Evolutionary conservation across 768 basidiomycete genomes (phyloP), one percentile per base, ranked within the genome.

Genomic region (Suillus brevipes): DNA sequence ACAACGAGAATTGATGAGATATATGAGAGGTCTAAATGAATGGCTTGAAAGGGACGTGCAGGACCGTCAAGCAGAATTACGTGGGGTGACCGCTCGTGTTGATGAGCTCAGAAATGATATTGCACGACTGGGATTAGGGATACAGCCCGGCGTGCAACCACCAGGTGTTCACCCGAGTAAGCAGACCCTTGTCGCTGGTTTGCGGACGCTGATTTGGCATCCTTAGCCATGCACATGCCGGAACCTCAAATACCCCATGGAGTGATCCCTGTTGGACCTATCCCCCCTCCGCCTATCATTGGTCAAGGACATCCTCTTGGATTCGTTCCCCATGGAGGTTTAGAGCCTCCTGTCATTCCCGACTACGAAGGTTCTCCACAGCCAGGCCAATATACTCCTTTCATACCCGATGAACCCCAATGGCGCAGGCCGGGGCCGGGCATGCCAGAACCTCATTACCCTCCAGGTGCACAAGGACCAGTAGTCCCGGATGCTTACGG

Each of bases 11-110:
- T 78, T 92, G 60, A 91, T 91, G 85, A 80, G 89, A 61, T 94
- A 95, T 68, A 88, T 95, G 85, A 72, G 84, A 57, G 84, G 82
- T 2, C 78, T 94, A 38, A 95, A 94, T 67, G 83, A 85, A 40
- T 95, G 93, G 93, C 78, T 95, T 18, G 87, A 83, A 63, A 84
- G 87, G 40, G 93, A 95, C 73, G 91, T 92, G 0, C 82, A 83
- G 55, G 91, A 93, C 75, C 87, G 93, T 28, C 92, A 92, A 66
- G 81, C 84, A 4, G 92, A 94, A 72, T 77, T 94, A 45, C 82
- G 82, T 20, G 85, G 84, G 10, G 85, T 95, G 9, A 79, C 85
- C 50, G 86, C 85, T 20, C 84, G 90, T 13, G 79, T 94, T 7
- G 82, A 85, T 67, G 77, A 78, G 58, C 71, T 87, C 6, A 73